These are phyloP conservation scores for Thalassiosira exigua DNA, from an alignment of 352 stramenopile genomes.

Conservation along the genomic window DNA sequence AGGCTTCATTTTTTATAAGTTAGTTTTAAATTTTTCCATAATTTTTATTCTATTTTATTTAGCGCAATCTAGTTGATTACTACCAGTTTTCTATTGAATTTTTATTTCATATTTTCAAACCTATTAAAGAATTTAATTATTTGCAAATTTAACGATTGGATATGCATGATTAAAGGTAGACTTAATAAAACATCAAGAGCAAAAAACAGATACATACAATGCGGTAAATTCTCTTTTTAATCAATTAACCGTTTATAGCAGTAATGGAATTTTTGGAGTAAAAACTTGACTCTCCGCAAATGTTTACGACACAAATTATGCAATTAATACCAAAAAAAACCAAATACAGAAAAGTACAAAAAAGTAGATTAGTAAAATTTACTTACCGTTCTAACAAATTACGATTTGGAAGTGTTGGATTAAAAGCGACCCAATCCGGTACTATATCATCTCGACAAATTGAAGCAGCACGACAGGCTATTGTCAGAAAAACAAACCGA, in stretches of 20 bases:
- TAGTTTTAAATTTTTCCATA: constrained; percentile 24
- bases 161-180: constrained; percentile 30
- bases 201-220: constrained; percentile 29
- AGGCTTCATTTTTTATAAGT: no score
- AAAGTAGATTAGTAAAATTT: constrained; percentile 36
- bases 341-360: constrained; percentile 50
- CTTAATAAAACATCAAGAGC: constrained; percentile 32
- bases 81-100: no score
- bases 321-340: no score
- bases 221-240: constrained; percentile 37
- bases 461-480: constrained; percentile 38
- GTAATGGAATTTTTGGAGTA: constrained; percentile 36
- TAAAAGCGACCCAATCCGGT: constrained; percentile 35
- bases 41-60: no score
- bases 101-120: no score
- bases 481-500: constrained; percentile 26
- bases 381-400: constrained; percentile 25
- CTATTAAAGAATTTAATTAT: no score
- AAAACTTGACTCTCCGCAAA: constrained; percentile 43
- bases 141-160: constrained; percentile 33
- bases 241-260: constrained; percentile 40
- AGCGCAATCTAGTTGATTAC: no score
- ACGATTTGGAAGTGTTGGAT: constrained; percentile 21
- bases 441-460: constrained; percentile 37
- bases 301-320: constrained; percentile 34